Percentiles rank a stretch among this genome's conserved stretches.
These are phyloP conservation scores for Centrapalus pauciflorus DNA, from an alignment of 129 eudicot genomes.

Conservation along the genomic window DNA sequence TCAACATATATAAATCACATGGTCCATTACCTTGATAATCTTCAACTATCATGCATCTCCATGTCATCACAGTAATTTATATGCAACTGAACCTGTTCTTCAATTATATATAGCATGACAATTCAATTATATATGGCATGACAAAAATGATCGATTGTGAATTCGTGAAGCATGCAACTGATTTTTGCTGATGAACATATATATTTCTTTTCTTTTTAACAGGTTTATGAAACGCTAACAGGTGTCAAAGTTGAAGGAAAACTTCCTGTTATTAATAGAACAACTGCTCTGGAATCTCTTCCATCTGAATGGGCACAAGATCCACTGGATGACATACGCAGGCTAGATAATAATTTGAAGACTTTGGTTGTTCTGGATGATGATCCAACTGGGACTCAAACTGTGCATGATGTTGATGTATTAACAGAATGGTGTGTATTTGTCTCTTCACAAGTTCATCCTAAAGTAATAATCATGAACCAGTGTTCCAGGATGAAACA, in stretches of 20 bases:
- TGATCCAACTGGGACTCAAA: constrained; percentile 99
- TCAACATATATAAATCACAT: neutral
- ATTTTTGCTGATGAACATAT: neutral
- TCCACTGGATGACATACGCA: constrained; percentile 68
- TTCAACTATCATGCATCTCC: neutral
- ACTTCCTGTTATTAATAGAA: constrained; percentile 46
- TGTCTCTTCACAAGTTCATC: neutral
- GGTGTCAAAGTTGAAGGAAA: constrained; percentile 97
- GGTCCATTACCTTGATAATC: neutral
- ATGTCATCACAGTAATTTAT: neutral
- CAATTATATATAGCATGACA: no score
- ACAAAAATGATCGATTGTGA: neutral
- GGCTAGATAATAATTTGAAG: constrained; percentile 46
- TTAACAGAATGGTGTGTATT: constrained; percentile 81
- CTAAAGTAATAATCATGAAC: neutral
- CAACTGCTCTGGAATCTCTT: constrained; percentile 54
- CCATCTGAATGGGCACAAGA: constrained; percentile 87
- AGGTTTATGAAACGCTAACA: constrained; percentile 93
- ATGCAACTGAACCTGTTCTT: no score
- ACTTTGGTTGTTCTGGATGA: constrained; percentile 95
- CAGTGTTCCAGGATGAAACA: neutral
- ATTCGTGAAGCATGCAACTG: neutral
- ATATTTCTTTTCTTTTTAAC: constrained; percentile 10
- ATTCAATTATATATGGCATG: neutral
- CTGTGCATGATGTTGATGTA: constrained; percentile 94